Evolutionary conservation across 1,139 yeast genomes (phyloP).

Genomic region (Suhomyces yuchorum): DNA sequence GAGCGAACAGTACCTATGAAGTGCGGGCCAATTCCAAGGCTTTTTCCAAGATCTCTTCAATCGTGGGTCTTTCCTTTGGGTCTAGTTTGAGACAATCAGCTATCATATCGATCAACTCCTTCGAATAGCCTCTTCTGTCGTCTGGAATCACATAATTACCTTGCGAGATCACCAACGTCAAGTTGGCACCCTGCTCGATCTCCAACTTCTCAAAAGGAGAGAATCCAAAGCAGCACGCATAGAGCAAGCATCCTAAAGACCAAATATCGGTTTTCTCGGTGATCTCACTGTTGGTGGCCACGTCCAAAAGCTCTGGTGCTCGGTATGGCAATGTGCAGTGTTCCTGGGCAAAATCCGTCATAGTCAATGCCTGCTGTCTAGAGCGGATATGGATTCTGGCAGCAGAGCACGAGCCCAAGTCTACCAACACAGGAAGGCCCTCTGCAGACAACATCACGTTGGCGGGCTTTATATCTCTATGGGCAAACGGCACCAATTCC

Average conservation of each 20-base stretch:
- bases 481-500: constrained; percentile 74
- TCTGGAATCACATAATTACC: constrained; percentile 70
- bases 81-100: constrained; percentile 61
- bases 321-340: constrained; percentile 86
- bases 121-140: constrained; percentile 51
- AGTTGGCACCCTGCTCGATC: constrained; percentile 77
- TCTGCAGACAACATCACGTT: constrained; percentile 78
- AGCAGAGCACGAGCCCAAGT: constrained; percentile 75
- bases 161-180: constrained; percentile 72
- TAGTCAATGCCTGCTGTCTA: constrained; percentile 70
- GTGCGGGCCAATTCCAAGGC: constrained; percentile 39
- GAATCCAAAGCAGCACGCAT: constrained; percentile 71
- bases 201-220: constrained; percentile 91
- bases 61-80: constrained; percentile 59
- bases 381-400: constrained; percentile 59
- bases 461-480: constrained; percentile 86
- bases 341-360: constrained; percentile 82
- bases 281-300: constrained; percentile 61
- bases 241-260: constrained; percentile 86
- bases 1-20: background rate
- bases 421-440: constrained; percentile 78
- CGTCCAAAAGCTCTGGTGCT: constrained; percentile 87
- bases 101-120: constrained; percentile 57
- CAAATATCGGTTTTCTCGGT: constrained; percentile 83
- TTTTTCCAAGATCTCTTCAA: constrained; percentile 56